phyloP scores from a whole-genome alignment of 495 filamentous ascomycete species.

The Penicillium canescens region DNA sequence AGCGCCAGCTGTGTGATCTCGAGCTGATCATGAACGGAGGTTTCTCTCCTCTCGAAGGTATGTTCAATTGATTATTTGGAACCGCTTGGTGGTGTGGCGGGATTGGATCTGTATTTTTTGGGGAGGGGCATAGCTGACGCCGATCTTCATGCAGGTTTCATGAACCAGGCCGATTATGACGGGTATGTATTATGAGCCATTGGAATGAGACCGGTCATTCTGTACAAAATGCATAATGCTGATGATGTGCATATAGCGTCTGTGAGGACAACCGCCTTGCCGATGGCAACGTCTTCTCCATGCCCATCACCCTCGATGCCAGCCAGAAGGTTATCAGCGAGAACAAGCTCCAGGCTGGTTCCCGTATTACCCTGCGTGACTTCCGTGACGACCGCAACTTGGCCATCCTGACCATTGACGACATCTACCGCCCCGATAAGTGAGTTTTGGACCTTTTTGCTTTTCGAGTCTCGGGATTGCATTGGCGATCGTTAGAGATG shows the following conservation, averaged over 20 bases:
- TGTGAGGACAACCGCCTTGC: constrained; percentile 82
- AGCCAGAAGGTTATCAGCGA: constrained; percentile 70
- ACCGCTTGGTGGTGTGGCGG: not conserved
- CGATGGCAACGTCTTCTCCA: constrained; percentile 91
- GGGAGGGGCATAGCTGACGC: constrained; percentile 32
- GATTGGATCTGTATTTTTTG: not conserved
- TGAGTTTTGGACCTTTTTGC: constrained; percentile 44
- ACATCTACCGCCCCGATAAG: constrained; percentile 97
- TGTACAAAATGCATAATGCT: constrained; percentile 2
- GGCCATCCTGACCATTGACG: constrained; percentile 92
- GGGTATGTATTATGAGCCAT: constrained; percentile 56
- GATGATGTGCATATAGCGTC: constrained; percentile 62
- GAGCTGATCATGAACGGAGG: constrained; percentile 95
- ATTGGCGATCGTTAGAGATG: constrained; percentile 8
- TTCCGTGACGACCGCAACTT: constrained; percentile 95
- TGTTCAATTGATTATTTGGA: constrained; percentile 28
- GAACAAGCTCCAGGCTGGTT: constrained; percentile 70
- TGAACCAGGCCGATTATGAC: constrained; percentile 96
- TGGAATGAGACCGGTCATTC: constrained; percentile 10
- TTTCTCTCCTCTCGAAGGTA: constrained; percentile 96
- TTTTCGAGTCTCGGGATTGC: constrained; percentile 7
- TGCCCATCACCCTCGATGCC: constrained; percentile 93
- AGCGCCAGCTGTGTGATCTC: constrained; percentile 96
- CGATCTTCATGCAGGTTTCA: constrained; percentile 68
- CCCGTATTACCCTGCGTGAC: constrained; percentile 84